A percentile compares a stretch with the other conserved stretches of the same genome.
These are phyloP conservation scores for Bryum argenteum DNA, from an alignment of 225 moss, liverwort and hornwort genomes.

Conservation along the genomic window DNA sequence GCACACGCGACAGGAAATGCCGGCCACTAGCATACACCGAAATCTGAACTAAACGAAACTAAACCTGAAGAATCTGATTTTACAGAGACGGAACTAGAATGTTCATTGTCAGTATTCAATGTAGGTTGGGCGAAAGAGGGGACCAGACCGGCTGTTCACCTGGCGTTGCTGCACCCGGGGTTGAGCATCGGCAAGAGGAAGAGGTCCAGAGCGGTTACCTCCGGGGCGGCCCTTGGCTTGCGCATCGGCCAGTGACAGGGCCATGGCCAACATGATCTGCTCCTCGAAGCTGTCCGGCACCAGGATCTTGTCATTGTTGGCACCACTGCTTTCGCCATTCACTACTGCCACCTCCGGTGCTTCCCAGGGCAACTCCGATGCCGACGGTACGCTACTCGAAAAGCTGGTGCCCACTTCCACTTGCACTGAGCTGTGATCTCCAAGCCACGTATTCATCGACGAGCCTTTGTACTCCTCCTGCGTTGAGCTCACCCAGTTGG, in stretches of 20 bases:
- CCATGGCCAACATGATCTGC: conserved; percentile 74
- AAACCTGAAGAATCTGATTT: conserved; percentile 33
- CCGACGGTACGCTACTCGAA: conserved; percentile 63
- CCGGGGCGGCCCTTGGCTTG: conserved; percentile 45
- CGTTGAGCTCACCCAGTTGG: conserved; percentile 66
- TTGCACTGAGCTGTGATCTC: conserved; percentile 64
- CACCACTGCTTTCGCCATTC: conserved; percentile 55
- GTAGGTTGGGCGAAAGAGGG: conserved; percentile 38
- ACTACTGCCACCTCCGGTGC: conserved; percentile 35
- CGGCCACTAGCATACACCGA: conserved; percentile 33
- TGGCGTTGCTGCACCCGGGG: conserved; percentile 29
- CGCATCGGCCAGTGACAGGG: conserved; percentile 65
- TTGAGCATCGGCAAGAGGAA: conserved; percentile 35
- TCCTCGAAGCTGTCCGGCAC: conserved; percentile 70
- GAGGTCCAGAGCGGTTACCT: conserved; percentile 46
- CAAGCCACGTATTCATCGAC: conserved; percentile 35
- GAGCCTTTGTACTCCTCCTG: conserved; percentile 51
- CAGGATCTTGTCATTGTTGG: conserved; percentile 47
- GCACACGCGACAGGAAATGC: conserved; percentile 27
- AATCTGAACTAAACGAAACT: conserved; percentile 29
- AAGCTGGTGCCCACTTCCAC: conserved; percentile 71
- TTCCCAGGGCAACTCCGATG: conserved; percentile 67
- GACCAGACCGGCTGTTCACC: conserved; percentile 42
- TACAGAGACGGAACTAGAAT: conserved; percentile 13
- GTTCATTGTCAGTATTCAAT: conserved; percentile 27